Percentiles rank a stretch among this genome's conserved stretches.
Conservation (phyloP, 805 yeast genomes). For the Saturnispora bothae region DNA sequence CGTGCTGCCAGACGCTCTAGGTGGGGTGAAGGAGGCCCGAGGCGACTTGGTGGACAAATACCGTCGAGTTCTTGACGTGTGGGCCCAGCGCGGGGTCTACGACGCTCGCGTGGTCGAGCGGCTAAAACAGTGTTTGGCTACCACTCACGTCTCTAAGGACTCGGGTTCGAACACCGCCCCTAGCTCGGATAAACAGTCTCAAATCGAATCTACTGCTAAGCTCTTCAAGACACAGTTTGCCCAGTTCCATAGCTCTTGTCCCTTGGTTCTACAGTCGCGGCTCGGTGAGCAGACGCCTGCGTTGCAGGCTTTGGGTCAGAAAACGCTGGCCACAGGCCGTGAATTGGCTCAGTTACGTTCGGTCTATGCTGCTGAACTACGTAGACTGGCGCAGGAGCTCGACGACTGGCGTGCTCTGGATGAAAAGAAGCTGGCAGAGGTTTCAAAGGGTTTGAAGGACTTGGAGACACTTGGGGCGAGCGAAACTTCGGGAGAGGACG, state of each 20-base stretch:
- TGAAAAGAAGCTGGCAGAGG: slow-evolving; percentile 5
- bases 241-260: slow-evolving; percentile 13
- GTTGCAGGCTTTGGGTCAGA: slow-evolving; percentile 15
- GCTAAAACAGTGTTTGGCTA: slow-evolving; percentile 7
- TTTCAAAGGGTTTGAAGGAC: not conserved
- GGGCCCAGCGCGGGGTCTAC: slow-evolving; percentile 47
- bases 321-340: slow-evolving; percentile 12
- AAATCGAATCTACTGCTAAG: slow-evolving; percentile 4
- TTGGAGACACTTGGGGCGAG: not conserved
- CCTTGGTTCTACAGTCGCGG: slow-evolving; percentile 2
- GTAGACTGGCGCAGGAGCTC: slow-evolving; percentile 21
- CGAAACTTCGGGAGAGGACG: not conserved
- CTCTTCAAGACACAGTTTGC: slow-evolving; percentile 19
- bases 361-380: slow-evolving; percentile 18
- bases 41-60: slow-evolving; percentile 29
- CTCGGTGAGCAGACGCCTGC: slow-evolving; percentile 1
- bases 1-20: slow-evolving; percentile 35
- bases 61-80: slow-evolving; percentile 41
- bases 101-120: slow-evolving; percentile 15
- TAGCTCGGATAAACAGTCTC: slow-evolving; percentile 2
- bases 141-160: not conserved
- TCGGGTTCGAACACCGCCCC: slow-evolving; percentile 3
- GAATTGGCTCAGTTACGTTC: slow-evolving; percentile 16
- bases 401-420: slow-evolving; percentile 24
- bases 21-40: not conserved